These are phyloP conservation scores for Rhodamnia argentea DNA, from an alignment of 345 rosid genomes.

Conservation along the genomic window DNA sequence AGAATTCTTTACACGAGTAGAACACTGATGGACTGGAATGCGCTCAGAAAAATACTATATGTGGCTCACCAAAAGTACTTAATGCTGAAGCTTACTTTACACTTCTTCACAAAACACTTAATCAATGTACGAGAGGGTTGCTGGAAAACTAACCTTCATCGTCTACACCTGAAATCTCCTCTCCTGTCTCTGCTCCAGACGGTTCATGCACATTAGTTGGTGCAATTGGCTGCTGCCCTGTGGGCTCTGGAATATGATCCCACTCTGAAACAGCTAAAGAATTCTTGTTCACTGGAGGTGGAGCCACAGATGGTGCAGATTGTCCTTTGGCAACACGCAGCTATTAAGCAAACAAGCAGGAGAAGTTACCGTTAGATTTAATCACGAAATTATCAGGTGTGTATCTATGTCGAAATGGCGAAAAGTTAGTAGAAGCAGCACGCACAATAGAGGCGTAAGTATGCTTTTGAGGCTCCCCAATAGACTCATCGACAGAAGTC, in stretches of 20 bases:
- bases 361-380: background rate
- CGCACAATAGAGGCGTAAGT: constrained; percentile 75
- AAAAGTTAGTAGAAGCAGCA: background rate
- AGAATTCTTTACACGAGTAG: background rate
- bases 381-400: background rate
- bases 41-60: background rate
- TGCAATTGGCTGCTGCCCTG: constrained; percentile 11
- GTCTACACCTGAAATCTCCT: constrained; percentile 30
- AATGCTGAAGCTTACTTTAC: background rate
- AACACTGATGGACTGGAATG: background rate
- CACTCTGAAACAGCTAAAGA: constrained; percentile 24
- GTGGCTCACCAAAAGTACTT: background rate
- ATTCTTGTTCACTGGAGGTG: constrained; percentile 25
- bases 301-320: constrained; percentile 19
- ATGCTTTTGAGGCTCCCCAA: constrained; percentile 46
- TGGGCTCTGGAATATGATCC: constrained; percentile 26
- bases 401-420: background rate
- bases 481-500: constrained; percentile 34
- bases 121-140: background rate
- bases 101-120: background rate
- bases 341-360: constrained; percentile 8
- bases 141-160: constrained; percentile 36
- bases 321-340: constrained; percentile 51
- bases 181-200: constrained; percentile 21
- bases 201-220: constrained; percentile 23